A percentile compares a stretch with the other conserved stretches of the same genome.
These are phyloP conservation scores for Ophiosphaerella narmari DNA, from an alignment of 2,329 filamentous ascomycete species.

Conservation along the genomic window DNA sequence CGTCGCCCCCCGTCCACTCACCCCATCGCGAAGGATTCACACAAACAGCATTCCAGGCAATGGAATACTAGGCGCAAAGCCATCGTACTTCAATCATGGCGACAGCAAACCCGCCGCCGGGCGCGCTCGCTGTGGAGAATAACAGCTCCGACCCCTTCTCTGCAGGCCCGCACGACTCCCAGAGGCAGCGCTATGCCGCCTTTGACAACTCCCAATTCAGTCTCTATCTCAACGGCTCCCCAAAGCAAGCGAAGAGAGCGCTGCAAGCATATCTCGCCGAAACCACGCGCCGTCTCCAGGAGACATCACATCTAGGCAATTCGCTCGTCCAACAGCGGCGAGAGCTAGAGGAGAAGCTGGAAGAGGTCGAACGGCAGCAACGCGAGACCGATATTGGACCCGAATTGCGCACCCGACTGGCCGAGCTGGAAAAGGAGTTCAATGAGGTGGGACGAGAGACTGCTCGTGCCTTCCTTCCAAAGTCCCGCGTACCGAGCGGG, in stretches of 20 bases:
- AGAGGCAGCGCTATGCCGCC: constrained; percentile 73
- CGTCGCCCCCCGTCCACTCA: neutral
- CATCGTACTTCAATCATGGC: constrained; percentile 43
- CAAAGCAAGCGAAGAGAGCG: constrained; percentile 83
- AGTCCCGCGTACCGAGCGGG: constrained; percentile 71
- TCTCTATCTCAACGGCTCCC: constrained; percentile 75
- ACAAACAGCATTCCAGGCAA: constrained; percentile 18
- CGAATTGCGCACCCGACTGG: constrained; percentile 80
- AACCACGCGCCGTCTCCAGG: constrained; percentile 87
- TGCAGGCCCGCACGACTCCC: constrained; percentile 41
- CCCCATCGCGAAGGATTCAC: neutral
- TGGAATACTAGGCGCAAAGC: constrained; percentile 31
- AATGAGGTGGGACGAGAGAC: constrained; percentile 91
- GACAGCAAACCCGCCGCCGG: constrained; percentile 48
- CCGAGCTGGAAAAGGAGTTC: constrained; percentile 91
- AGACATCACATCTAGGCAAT: constrained; percentile 86
- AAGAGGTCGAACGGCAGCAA: constrained; percentile 80
- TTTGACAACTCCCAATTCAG: constrained; percentile 83
- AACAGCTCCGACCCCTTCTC: constrained; percentile 53
- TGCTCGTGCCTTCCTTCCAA: constrained; percentile 85
- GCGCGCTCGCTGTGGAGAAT: constrained; percentile 48
- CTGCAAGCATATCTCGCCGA: constrained; percentile 91
- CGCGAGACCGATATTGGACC: constrained; percentile 74
- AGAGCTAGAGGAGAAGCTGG: constrained; percentile 78
- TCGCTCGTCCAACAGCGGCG: constrained; percentile 85